phyloP scores from a whole-genome alignment of 371 early-diverging fungal species.

The Blastocladiella emersonii region DNA sequence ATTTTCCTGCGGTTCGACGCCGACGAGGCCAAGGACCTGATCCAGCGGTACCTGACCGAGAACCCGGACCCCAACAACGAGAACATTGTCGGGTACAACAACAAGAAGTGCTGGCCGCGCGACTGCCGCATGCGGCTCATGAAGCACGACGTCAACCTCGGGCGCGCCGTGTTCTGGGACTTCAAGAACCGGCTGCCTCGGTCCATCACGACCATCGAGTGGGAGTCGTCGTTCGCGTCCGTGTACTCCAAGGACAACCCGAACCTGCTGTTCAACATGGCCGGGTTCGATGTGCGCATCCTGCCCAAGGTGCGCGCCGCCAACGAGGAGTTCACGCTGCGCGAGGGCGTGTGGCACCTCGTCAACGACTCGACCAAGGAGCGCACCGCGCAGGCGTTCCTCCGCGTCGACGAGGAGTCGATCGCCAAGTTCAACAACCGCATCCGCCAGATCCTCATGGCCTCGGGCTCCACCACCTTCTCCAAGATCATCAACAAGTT shows the following conservation, averaged over 20 bases:
- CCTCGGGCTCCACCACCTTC: constrained; percentile 92
- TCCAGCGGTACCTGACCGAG: constrained; percentile 92
- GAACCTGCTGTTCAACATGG: constrained; percentile 82
- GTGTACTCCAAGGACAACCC: constrained; percentile 95
- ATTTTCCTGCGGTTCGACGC: constrained; percentile 88
- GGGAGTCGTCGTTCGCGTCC: constrained; percentile 91
- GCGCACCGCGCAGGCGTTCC: constrained; percentile 89
- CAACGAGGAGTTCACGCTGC: constrained; percentile 75
- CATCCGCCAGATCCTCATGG: constrained; percentile 93
- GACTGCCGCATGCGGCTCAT: constrained; percentile 97
- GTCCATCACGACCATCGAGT: constrained; percentile 91
- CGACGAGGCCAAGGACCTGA: constrained; percentile 85
- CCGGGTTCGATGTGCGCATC: constrained; percentile 81
- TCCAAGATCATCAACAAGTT: constrained; percentile 94
- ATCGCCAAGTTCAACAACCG: constrained; percentile 89
- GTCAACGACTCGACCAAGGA: constrained; percentile 93
- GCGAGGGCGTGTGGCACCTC: constrained; percentile 94
- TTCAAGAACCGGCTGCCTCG: constrained; percentile 94
- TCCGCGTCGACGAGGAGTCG: constrained; percentile 87
- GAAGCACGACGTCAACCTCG: constrained; percentile 94
- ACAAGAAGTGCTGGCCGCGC: constrained; percentile 93
- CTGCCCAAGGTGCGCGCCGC: constrained; percentile 74
- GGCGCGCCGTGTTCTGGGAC: constrained; percentile 95
- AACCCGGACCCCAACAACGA: constrained; percentile 98
- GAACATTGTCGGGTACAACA: constrained; percentile 96